Evolutionary conservation across 148 eudicot genomes (phyloP).

Genomic region (Dianthus caryophyllus): DNA sequence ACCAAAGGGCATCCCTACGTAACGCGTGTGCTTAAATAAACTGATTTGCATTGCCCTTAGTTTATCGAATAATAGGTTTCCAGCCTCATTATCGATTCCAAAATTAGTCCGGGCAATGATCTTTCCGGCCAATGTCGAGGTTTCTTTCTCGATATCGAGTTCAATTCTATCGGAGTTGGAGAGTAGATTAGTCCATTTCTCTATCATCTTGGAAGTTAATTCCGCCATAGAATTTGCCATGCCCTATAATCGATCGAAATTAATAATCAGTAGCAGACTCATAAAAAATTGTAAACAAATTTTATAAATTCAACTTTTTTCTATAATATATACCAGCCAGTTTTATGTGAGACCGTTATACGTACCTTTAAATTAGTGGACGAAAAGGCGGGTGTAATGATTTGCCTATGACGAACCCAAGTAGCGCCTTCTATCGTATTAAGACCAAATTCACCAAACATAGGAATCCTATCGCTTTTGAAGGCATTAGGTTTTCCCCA

Average conservation of each 20-base stretch:
- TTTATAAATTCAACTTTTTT: too few species aligned
- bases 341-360: background rate
- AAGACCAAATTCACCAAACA: slow-evolving; percentile 86
- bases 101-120: slow-evolving; percentile 81
- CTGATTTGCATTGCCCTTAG: slow-evolving; percentile 59
- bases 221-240: slow-evolving; percentile 82
- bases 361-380: slow-evolving; percentile 68
- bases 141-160: slow-evolving; percentile 71
- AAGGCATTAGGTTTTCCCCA: slow-evolving; percentile 95
- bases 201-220: slow-evolving; percentile 53
- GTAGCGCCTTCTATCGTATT: slow-evolving; percentile 71
- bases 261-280: background rate
- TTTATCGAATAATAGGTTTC: slow-evolving; percentile 45
- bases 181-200: slow-evolving; percentile 46
- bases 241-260: slow-evolving; percentile 35
- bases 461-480: slow-evolving; percentile 59
- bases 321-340: too few species aligned
- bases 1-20: slow-evolving; percentile 80
- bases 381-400: slow-evolving; percentile 83
- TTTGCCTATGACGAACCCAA: slow-evolving; percentile 83
- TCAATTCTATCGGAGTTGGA: slow-evolving; percentile 34
- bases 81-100: slow-evolving; percentile 52
- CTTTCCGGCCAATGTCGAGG: slow-evolving; percentile 64
- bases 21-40: slow-evolving; percentile 63
- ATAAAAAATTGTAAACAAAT: background rate